phyloP scores from a whole-genome alignment of 1,139 yeast genomes.

The Zygoascus meyerae region DNA sequence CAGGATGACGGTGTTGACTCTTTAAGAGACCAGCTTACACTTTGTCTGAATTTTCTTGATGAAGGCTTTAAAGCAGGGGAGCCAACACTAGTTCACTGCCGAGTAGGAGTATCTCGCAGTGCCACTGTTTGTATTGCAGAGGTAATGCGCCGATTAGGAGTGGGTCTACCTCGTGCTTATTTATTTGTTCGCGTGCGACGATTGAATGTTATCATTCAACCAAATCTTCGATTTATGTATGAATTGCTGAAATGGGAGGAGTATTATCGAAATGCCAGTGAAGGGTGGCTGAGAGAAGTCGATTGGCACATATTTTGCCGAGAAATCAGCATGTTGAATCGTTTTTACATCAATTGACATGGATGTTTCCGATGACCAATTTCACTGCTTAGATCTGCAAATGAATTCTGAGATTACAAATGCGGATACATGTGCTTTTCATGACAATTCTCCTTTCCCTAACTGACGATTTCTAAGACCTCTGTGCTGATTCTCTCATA shows the following conservation, averaged over 20 bases:
- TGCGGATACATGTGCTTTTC: no score
- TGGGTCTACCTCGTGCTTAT: conserved; percentile 69
- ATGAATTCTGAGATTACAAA: no score
- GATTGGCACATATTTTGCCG: conserved; percentile 92
- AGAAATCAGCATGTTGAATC: conserved; percentile 71
- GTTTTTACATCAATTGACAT: conserved; percentile 43
- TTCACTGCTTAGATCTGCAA: no score
- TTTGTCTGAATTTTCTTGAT: conserved; percentile 41
- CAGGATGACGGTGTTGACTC: conserved; percentile 51
- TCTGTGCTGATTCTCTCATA: no score
- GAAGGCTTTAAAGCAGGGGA: conserved; percentile 36
- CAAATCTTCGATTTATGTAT: conserved; percentile 78
- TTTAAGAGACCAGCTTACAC: conserved; percentile 36
- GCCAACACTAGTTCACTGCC: conserved; percentile 74
- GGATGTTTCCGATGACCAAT: neutral
- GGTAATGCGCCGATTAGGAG: conserved; percentile 65
- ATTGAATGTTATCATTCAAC: conserved; percentile 84
- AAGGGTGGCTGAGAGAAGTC: conserved; percentile 53
- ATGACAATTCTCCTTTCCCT: no score
- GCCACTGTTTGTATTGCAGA: conserved; percentile 90
- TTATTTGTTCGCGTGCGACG: conserved; percentile 77
- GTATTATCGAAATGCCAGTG: conserved; percentile 27
- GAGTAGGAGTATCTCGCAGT: conserved; percentile 86
- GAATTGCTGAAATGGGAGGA: conserved; percentile 82
- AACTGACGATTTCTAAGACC: no score